phyloP scores from a whole-genome alignment of 345 rosid species.

The Citrus inodora region DNA sequence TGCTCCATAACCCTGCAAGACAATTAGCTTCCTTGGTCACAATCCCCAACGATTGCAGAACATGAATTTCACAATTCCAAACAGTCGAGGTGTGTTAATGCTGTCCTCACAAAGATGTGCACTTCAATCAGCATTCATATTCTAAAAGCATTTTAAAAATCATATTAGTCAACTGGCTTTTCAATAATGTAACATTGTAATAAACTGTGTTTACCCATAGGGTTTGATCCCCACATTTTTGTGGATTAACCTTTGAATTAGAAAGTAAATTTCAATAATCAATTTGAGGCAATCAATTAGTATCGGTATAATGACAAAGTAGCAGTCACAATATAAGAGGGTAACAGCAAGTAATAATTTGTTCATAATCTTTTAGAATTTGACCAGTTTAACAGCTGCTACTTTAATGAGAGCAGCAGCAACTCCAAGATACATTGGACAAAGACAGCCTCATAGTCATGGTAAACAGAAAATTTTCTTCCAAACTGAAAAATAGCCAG shows the following conservation, averaged over 20 bases:
- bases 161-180: background rate
- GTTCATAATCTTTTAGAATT: background rate
- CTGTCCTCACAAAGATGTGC: background rate
- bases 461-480: background rate
- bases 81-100: background rate
- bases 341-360: background rate
- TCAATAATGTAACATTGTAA: background rate
- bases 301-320: background rate
- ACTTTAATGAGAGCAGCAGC: background rate
- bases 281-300: background rate
- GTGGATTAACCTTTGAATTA: background rate
- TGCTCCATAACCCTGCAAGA: constrained; percentile 92
- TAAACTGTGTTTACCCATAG: background rate
- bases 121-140: background rate
- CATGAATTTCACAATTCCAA: background rate
- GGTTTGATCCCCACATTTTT: background rate
- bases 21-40: constrained; percentile 16
- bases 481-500: background rate
- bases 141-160: constrained; percentile 4
- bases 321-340: background rate
- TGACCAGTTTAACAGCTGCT: background rate
- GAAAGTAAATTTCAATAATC: background rate
- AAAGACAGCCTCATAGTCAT: background rate
- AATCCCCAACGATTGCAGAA: background rate
- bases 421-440: background rate